Conservation (phyloP, 2,329 filamentous ascomycete genomes). For the Byssoonygena ceratinophila region DNA sequence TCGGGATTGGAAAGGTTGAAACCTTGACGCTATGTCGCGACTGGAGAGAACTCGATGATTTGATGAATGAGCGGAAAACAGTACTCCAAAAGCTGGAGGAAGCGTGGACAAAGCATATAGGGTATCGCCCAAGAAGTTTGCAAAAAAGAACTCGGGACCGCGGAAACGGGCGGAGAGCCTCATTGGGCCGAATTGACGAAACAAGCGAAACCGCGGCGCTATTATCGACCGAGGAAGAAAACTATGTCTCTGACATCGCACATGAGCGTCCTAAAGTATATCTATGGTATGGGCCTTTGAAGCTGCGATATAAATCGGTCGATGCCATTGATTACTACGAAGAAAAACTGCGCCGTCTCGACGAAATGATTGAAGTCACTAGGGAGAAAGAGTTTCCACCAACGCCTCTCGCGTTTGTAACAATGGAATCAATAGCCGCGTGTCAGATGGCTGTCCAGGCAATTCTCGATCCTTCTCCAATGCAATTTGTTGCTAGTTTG, state of each 20-base stretch:
- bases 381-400: slow-evolving; percentile 66
- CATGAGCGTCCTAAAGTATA: slow-evolving; percentile 55
- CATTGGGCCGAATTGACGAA: slow-evolving; percentile 21
- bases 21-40: slow-evolving; percentile 75
- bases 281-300: slow-evolving; percentile 68
- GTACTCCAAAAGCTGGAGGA: slow-evolving; percentile 66
- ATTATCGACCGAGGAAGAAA: slow-evolving; percentile 34
- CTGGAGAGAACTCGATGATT: slow-evolving; percentile 69
- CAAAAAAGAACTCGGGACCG: slow-evolving; percentile 26
- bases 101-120: slow-evolving; percentile 68
- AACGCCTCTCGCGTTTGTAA: slow-evolving; percentile 83
- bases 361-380: slow-evolving; percentile 60
- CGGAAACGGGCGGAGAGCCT: slow-evolving; percentile 22
- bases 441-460: slow-evolving; percentile 94
- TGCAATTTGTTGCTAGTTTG: slow-evolving; percentile 70
- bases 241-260: slow-evolving; percentile 38
- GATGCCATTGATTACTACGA: slow-evolving; percentile 95
- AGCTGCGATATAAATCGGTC: slow-evolving; percentile 58
- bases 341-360: slow-evolving; percentile 66
- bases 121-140: slow-evolving; percentile 43
- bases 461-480: slow-evolving; percentile 78
- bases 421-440: slow-evolving; percentile 89
- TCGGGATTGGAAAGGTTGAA: slow-evolving; percentile 83
- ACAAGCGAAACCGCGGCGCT: slow-evolving; percentile 55
- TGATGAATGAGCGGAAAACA: slow-evolving; percentile 57